Percentiles rank a stretch among this genome's conserved stretches.
These are phyloP conservation scores for Lactarius hengduanensis DNA, from an alignment of 768 basidiomycete genomes.

Conservation along the genomic window DNA sequence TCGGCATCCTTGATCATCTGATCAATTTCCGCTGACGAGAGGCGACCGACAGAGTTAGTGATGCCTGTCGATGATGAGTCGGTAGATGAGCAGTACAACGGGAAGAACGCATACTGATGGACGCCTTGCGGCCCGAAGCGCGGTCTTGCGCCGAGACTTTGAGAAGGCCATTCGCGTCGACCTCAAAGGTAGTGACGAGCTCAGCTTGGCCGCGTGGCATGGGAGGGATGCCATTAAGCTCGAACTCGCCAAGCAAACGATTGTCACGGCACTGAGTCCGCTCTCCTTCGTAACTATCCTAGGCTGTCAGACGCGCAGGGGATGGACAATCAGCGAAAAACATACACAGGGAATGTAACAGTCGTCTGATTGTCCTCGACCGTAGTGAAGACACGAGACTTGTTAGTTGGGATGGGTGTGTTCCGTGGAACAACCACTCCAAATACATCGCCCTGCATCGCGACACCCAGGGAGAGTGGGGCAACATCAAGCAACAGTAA, in stretches of 20 bases:
- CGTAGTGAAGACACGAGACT: conserved; percentile 97
- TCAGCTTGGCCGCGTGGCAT: conserved; percentile 99
- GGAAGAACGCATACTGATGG: conserved; percentile 67
- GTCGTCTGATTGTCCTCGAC: conserved; percentile 99
- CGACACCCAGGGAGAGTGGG: conserved; percentile 97
- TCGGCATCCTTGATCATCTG: conserved; percentile 99
- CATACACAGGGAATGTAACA: conserved; percentile 98
- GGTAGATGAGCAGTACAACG: conserved; percentile 17
- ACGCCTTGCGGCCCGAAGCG: conserved; percentile 98
- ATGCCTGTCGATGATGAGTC: conserved; percentile 55
- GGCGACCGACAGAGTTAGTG: conserved; percentile 98
- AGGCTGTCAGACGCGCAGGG: conserved; percentile 22
- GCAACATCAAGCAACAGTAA: conserved; percentile 98
- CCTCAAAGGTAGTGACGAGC: conserved; percentile 98
- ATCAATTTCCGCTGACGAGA: conserved; percentile 96
- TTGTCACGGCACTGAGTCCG: conserved; percentile 99
- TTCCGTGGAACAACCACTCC: conserved; percentile 99
- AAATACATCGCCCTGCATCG: conserved; percentile 99
- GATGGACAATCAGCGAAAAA: conserved; percentile 12
- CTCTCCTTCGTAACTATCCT: conserved; percentile 89
- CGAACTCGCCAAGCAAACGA: conserved; percentile 98
- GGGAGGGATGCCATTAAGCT: conserved; percentile 97
- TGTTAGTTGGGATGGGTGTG: conserved; percentile 99
- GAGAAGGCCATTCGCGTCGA: conserved; percentile 98
- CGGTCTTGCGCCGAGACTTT: conserved; percentile 99